A percentile compares a stretch with the other conserved stretches of the same genome.
Evolutionary conservation across 2,329 filamentous ascomycete species (phyloP).

Genomic region (Claviceps lovelessii): DNA sequence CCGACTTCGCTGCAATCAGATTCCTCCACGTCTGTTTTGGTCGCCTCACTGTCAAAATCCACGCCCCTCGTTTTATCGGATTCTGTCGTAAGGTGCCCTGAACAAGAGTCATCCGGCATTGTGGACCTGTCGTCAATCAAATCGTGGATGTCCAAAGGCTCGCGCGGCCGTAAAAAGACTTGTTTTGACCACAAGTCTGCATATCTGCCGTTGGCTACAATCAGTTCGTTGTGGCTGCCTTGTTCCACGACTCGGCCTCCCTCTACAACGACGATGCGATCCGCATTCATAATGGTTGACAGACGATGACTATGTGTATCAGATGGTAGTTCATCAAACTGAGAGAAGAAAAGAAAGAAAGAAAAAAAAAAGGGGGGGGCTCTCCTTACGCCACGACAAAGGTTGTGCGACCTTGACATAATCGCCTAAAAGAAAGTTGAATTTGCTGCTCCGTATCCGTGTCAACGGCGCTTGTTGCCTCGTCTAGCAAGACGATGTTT

Average conservation of each 20-base stretch:
- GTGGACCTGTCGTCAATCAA: slow-evolving; percentile 9
- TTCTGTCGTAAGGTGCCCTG: slow-evolving; percentile 21
- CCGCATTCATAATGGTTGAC: slow-evolving; percentile 57
- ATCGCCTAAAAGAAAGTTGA: slow-evolving; percentile 42
- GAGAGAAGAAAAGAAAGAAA: no score
- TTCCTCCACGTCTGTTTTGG: slow-evolving; percentile 9
- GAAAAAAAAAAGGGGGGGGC: no score
- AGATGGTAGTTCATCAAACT: background rate
- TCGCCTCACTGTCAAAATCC: slow-evolving; percentile 12
- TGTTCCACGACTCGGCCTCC: slow-evolving; percentile 49
- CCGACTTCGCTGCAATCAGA: slow-evolving; percentile 18
- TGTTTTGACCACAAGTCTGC: slow-evolving; percentile 52
- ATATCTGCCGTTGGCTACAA: slow-evolving; percentile 46
- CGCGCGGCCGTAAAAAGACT: slow-evolving; percentile 37
- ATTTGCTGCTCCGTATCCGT: slow-evolving; percentile 42
- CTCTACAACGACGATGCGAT: slow-evolving; percentile 51
- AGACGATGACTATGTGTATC: slow-evolving; percentile 40
- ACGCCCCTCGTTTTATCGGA: slow-evolving; percentile 14
- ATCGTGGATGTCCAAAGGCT: slow-evolving; percentile 9
- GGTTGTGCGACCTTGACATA: slow-evolving; percentile 48
- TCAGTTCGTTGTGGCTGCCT: slow-evolving; percentile 45
- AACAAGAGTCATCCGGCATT: slow-evolving; percentile 23
- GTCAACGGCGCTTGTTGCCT: slow-evolving; percentile 36
- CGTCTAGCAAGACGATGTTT: slow-evolving; percentile 26
- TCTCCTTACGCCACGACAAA: slow-evolving; percentile 48